Evolutionary conservation across 129 eudicot species (phyloP).

Genomic region (Artemisia annua): DNA sequence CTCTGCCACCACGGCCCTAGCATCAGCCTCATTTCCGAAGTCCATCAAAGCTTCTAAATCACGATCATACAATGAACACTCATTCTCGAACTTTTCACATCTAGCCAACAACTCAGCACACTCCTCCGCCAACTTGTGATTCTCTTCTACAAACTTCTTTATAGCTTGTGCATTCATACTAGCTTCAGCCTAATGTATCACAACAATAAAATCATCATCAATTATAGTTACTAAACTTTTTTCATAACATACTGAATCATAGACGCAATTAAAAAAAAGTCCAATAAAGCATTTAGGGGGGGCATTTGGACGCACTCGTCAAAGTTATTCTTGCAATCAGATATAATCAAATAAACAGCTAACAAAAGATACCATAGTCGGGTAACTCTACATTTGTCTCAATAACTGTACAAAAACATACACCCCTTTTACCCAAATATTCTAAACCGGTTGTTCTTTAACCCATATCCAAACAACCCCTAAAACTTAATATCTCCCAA

Average conservation of each 20-base stretch:
- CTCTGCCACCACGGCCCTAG: conserved; percentile 77
- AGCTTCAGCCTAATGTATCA: conserved; percentile 63
- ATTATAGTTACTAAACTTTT: background rate
- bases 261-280: background rate
- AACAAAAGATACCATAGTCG: background rate
- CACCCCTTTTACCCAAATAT: background rate
- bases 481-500: background rate
- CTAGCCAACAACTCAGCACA: conserved; percentile 54
- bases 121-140: conserved; percentile 70
- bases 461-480: conserved; percentile 7
- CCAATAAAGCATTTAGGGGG: background rate
- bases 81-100: conserved; percentile 72
- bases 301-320: no score
- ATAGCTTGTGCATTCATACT: conserved; percentile 79
- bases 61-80: conserved; percentile 72
- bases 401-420: background rate
- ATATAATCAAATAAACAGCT: background rate
- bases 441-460: background rate
- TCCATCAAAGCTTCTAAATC: conserved; percentile 92
- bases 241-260: background rate
- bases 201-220: conserved; percentile 5
- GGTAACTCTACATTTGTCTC: background rate
- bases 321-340: no score
- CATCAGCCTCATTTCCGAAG: conserved; percentile 85
- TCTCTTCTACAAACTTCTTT: conserved; percentile 88